Evolutionary conservation across 2,329 filamentous ascomycete species (phyloP).

Genomic region (Cytospora chrysosperma): DNA sequence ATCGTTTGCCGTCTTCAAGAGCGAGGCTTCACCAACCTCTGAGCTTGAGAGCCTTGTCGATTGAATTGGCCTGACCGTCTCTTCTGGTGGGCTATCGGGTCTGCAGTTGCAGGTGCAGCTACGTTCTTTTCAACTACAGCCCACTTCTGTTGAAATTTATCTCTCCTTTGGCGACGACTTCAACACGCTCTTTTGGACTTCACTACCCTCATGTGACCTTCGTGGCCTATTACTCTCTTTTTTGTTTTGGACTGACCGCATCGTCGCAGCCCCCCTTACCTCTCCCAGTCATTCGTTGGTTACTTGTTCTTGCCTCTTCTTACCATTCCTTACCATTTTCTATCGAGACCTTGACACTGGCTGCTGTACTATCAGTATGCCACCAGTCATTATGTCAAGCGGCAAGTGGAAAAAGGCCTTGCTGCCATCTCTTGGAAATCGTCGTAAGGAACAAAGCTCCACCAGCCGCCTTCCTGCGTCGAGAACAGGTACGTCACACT

Average conservation of each 20-base stretch:
- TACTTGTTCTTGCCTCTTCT: not conserved
- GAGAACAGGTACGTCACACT: constrained; percentile 10
- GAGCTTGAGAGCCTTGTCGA: no score
- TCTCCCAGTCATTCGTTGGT: not conserved
- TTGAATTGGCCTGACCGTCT: not conserved
- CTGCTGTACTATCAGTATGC: not conserved
- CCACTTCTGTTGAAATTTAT: not conserved
- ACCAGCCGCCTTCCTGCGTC: constrained; percentile 7
- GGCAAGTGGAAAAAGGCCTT: constrained; percentile 21
- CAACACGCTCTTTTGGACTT: not conserved
- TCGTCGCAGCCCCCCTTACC: not conserved
- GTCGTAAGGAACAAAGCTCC: not conserved
- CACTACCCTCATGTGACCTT: not conserved
- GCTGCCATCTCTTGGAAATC: constrained; percentile 16
- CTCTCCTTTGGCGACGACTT: not conserved
- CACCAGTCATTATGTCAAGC: not conserved
- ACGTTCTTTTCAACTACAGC: not conserved
- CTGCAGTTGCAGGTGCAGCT: not conserved
- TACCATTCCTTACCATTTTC: not conserved
- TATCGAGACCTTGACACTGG: not conserved
- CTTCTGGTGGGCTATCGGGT: not conserved
- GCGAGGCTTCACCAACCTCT: not conserved
- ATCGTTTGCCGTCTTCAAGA: not conserved
- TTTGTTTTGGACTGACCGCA: not conserved
- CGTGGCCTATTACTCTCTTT: not conserved